Percentiles rank a stretch among this genome's conserved stretches.
Conservation (phyloP, 179 eudicot species). For the Drosera spatulata region DNA sequence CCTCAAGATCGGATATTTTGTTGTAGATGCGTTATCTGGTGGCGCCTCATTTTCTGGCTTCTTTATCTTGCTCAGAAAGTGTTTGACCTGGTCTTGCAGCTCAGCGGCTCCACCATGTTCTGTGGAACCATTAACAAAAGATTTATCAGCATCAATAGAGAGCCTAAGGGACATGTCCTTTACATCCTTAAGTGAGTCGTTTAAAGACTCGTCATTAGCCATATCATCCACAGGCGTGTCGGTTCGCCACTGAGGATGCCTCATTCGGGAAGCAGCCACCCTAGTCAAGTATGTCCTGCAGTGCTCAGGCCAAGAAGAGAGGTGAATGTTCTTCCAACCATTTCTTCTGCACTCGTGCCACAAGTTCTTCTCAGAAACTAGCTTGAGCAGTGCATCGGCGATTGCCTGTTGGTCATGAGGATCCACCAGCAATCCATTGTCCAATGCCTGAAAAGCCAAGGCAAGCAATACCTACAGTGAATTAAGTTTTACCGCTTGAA, state of each 20-base stretch:
- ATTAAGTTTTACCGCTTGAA: slow-evolving; percentile 38
- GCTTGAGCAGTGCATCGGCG: slow-evolving; percentile 53
- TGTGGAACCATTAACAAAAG: slow-evolving; percentile 28
- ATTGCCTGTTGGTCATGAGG: slow-evolving; percentile 68
- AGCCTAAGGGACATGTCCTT: slow-evolving; percentile 65
- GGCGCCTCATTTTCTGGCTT: slow-evolving; percentile 22
- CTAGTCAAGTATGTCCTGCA: slow-evolving; percentile 63
- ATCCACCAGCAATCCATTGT: slow-evolving; percentile 67
- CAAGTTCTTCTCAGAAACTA: slow-evolving; percentile 58
- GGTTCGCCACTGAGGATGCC: slow-evolving; percentile 71
- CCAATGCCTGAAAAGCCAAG: slow-evolving; percentile 31
- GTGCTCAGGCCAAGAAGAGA: slow-evolving; percentile 79
- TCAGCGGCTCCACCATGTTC: slow-evolving; percentile 20
- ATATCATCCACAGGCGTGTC: slow-evolving; percentile 55
- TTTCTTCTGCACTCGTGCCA: slow-evolving; percentile 61
- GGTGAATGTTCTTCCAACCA: slow-evolving; percentile 67
- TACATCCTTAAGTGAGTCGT: slow-evolving; percentile 61
- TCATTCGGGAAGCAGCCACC: slow-evolving; percentile 67
- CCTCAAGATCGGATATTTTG: slow-evolving; percentile 53
- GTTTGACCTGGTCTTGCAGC: slow-evolving; percentile 56
- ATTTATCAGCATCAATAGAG: slow-evolving; percentile 57
- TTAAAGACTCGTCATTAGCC: slow-evolving; percentile 31
- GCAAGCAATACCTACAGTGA: no score
- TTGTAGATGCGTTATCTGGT: slow-evolving; percentile 8
- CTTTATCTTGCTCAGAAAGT: slow-evolving; percentile 43